Evolutionary conservation across 139 green algal species (phyloP).

Genomic region (Nannochloris sp.): DNA sequence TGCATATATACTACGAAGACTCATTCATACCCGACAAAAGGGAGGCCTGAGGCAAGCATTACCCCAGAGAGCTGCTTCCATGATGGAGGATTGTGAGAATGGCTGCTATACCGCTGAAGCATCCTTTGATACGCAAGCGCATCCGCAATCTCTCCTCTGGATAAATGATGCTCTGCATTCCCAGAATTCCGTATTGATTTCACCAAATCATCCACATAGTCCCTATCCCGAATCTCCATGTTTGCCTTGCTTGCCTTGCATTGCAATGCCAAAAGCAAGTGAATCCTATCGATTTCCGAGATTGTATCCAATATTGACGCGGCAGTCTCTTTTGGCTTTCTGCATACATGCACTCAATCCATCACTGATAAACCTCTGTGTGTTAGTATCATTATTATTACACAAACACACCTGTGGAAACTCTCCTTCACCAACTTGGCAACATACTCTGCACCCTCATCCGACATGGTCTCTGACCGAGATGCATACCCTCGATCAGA

Average conservation of each 20-base stretch:
- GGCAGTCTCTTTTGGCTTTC: slow-evolving; percentile 18
- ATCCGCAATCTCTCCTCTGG: slow-evolving; percentile 15
- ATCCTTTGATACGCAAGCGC: slow-evolving; percentile 23
- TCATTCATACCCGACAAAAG: slow-evolving; percentile 48
- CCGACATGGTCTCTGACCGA: no score
- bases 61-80: slow-evolving; percentile 21
- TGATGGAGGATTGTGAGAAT: slow-evolving; percentile 9
- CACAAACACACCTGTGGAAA: no score
- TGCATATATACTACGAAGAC: neutral
- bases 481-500: no score
- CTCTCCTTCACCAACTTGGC: no score
- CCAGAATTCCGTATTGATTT: slow-evolving; percentile 3
- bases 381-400: no score
- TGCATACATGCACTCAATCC: neutral
- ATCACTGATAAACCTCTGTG: no score
- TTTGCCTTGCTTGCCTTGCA: neutral
- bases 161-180: slow-evolving; percentile 3
- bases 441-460: no score
- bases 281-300: slow-evolving; percentile 23
- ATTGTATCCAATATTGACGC: slow-evolving; percentile 14
- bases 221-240: slow-evolving; percentile 1
- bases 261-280: slow-evolving; percentile 29
- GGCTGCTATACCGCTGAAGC: slow-evolving; percentile 5
- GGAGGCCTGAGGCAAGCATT: slow-evolving; percentile 31
- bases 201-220: slow-evolving; percentile 21